A percentile compares a stretch with the other conserved stretches of the same genome.
Conservation (phyloP, 768 basidiomycete genomes). For the Sporobolomyces roseus region DNA sequence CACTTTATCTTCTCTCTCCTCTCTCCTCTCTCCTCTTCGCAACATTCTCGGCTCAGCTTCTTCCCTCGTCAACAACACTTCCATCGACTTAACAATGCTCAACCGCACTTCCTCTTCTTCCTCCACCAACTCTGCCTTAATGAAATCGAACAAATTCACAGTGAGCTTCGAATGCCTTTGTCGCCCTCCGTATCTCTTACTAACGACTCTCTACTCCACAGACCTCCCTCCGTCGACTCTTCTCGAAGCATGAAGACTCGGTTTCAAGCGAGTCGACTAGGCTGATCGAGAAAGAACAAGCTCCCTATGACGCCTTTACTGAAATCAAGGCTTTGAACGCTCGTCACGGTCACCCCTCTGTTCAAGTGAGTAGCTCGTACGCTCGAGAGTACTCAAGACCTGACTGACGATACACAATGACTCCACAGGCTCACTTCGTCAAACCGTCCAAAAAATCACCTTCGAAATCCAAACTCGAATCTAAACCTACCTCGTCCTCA, state of each 20-base stretch:
- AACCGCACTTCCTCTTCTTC: background rate
- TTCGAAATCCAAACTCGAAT: background rate
- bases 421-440: conserved; percentile 20
- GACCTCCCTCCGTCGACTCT: background rate
- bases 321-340: conserved; percentile 28
- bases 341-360: conserved; percentile 20
- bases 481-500: too few species aligned
- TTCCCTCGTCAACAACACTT: background rate
- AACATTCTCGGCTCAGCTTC: background rate
- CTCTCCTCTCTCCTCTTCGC: background rate
- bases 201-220: background rate
- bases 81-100: background rate
- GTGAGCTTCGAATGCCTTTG: background rate
- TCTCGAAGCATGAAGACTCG: too few species aligned
- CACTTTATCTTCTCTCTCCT: too few species aligned
- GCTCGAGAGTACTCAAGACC: background rate
- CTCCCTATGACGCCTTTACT: background rate
- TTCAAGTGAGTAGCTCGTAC: conserved; percentile 27
- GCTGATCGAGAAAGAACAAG: background rate
- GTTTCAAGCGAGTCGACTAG: too few species aligned
- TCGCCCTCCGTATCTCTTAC: too few species aligned
- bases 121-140: too few species aligned
- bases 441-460: background rate
- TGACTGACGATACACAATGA: background rate
- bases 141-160: background rate